Base-by-base conservation (phyloP, 768 basidiomycete genomes). In the Russula sp. region DNA sequence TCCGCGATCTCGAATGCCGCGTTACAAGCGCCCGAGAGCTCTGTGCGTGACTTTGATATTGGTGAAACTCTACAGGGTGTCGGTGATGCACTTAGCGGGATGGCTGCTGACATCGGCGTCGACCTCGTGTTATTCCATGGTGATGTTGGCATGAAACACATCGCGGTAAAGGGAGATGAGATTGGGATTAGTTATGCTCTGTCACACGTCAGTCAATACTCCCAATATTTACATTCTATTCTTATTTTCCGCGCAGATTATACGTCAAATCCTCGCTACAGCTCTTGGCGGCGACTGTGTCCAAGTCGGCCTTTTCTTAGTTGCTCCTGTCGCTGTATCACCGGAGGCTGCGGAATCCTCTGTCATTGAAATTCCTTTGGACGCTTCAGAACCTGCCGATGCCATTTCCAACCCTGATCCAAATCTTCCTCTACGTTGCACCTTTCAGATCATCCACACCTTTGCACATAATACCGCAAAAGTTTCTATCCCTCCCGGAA, bases 71-170 rank as follows among this genome's bases (percentile, higher is more conserved):
- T 96, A 69, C 95, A 97, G 75, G 88, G 84, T 71, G 86, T 94
- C 10, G 94, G 92, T 11, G 94, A 98, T 76, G 84, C 89, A 16
- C 75, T 96, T 64, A 88, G 92, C 71, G 94, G 93, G 14, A 79
- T 85, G 48, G 92, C 92, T 38, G 88, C 92, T 5, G 84, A 90
- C 70, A 82, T 79, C 55, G 90, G 88, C n/a, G 91, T 94, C 36
- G 94, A 98, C 74, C 78, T 98, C 67, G 92, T 96, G 20, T 77
- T 97, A 14, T 95, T 88, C 73, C 94, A 98, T 70, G 90, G 87
- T 22, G 94, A 96, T 73, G 86, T 89, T 24, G 88, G 88, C 24
- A 80, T 97, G 80, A 90, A 90, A 77, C 92, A 94, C 68, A 81
- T 94, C 56, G 86, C 84, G 62, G 93, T 96, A 16, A 84, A 79